Conservation (phyloP, 768 basidiomycete species). For the Xerocomellus chrysenteron region DNA sequence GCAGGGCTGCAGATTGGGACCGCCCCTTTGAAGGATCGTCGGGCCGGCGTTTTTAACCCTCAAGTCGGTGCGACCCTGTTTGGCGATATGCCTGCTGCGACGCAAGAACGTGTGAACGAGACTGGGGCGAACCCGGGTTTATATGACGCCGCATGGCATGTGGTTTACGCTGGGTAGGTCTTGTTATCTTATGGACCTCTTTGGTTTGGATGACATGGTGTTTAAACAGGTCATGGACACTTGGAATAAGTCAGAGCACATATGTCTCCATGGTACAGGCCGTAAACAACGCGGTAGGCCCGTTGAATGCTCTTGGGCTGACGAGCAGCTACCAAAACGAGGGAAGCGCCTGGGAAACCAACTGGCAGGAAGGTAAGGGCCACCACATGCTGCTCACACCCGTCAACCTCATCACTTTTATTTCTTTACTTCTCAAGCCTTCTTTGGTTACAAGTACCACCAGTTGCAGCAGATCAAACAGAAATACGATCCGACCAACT, state of each 20-base stretch:
- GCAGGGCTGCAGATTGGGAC: not conserved
- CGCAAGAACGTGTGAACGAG: slow-evolving; percentile 5
- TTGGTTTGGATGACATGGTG: not conserved
- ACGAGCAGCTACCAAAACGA: slow-evolving; percentile 22
- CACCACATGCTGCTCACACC: not conserved
- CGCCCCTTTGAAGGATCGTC: not conserved
- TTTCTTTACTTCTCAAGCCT: not conserved
- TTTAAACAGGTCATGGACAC: slow-evolving; percentile 14
- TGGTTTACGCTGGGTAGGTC: slow-evolving; percentile 8
- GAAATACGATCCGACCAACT: slow-evolving; percentile 15
- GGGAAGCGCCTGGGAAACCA: slow-evolving; percentile 10
- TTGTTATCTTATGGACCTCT: not conserved
- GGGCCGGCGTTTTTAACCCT: not conserved
- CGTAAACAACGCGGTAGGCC: slow-evolving; percentile 5
- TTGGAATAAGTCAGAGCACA: not conserved
- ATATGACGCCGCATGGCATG: slow-evolving; percentile 17
- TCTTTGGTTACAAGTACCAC: slow-evolving; percentile 20
- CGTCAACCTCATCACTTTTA: not conserved
- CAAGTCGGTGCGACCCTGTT: not conserved
- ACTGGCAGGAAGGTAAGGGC: slow-evolving; percentile 16
- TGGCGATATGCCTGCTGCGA: not conserved
- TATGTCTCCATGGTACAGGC: not conserved
- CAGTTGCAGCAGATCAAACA: slow-evolving; percentile 9
- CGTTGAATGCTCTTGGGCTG: slow-evolving; percentile 11
- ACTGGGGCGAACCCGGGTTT: slow-evolving; percentile 21